Conservation (phyloP, 106 monocot species). For the Ottelia alismoides region DNA sequence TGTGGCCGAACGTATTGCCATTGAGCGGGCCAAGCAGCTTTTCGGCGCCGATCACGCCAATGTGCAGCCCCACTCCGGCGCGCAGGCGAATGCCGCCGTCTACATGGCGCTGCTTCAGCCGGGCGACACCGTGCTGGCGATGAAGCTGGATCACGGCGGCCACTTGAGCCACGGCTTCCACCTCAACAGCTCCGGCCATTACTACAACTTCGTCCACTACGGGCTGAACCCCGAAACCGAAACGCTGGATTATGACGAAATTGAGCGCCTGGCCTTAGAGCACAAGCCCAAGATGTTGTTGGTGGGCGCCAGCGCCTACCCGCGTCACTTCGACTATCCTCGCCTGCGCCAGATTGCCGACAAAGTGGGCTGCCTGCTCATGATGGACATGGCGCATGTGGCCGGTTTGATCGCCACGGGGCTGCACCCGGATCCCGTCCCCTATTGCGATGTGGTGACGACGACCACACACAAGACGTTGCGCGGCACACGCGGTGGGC, state of each 20-base stretch:
- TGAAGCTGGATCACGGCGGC: too few relatives aligned
- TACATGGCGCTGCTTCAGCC: too few relatives aligned
- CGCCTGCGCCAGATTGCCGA: slow-evolving; percentile 33
- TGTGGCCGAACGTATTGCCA: too few relatives aligned
- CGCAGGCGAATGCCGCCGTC: too few relatives aligned
- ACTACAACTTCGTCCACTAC: too few relatives aligned
- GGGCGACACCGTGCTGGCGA: too few relatives aligned
- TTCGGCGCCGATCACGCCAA: too few relatives aligned
- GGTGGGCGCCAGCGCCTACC: slow-evolving; percentile 36
- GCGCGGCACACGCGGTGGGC: slow-evolving; percentile 22
- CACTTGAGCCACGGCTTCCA: slow-evolving; percentile 22
- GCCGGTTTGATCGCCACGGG: slow-evolving; percentile 29
- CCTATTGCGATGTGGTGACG: slow-evolving; percentile 15
- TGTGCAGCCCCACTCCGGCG: too few relatives aligned
- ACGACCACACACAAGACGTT: too few relatives aligned
- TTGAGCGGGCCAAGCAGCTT: too few relatives aligned
- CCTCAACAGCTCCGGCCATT: too few relatives aligned
- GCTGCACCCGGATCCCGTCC: slow-evolving; percentile 13
- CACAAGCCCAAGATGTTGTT: slow-evolving; percentile 31
- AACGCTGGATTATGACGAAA: slow-evolving; percentile 32
- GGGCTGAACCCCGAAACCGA: too few relatives aligned
- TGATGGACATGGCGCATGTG: slow-evolving; percentile 45
- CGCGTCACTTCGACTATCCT: slow-evolving; percentile 34
- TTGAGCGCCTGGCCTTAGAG: slow-evolving; percentile 30
- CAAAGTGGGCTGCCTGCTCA: slow-evolving; percentile 26